These are phyloP conservation scores for Xanthoconium stramineum DNA, from an alignment of 768 basidiomycete species.

Conservation along the genomic window DNA sequence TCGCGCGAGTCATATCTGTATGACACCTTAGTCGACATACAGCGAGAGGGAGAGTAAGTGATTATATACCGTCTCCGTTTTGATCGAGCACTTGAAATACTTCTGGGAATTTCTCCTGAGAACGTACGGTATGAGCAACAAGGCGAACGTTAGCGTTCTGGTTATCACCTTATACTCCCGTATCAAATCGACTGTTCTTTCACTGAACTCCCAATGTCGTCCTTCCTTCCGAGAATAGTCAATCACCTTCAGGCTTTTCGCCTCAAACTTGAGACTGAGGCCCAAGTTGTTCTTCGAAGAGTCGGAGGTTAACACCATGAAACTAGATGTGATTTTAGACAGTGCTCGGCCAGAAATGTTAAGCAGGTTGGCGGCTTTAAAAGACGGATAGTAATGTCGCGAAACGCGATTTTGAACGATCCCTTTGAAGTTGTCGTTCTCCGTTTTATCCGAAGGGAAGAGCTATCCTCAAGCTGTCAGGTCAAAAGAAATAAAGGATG, in stretches of 20 bases:
- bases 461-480: conserved; percentile 47
- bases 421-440: conserved; percentile 74
- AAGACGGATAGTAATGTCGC: conserved; percentile 73
- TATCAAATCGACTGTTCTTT: conserved; percentile 81
- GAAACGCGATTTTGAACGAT: conserved; percentile 52
- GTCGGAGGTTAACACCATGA: conserved; percentile 80
- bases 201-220: conserved; percentile 89
- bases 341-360: conserved; percentile 75
- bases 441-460: conserved; percentile 78
- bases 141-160: no score
- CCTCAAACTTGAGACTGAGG: conserved; percentile 94
- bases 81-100: conserved; percentile 70
- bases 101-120: conserved; percentile 76
- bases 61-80: conserved; percentile 60
- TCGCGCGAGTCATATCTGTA: conserved; percentile 74
- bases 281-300: conserved; percentile 85
- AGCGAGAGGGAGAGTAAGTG: not conserved
- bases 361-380: conserved; percentile 69
- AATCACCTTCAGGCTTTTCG: conserved; percentile 88
- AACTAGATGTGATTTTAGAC: conserved; percentile 88
- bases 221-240: conserved; percentile 87
- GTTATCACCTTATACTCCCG: conserved; percentile 71
- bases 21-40: conserved; percentile 1
- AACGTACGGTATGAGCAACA: not conserved
- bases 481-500: not conserved